Evolutionary conservation across 768 basidiomycete genomes (phyloP), one percentile per base, ranked within the genome.

Genomic region (Rhizopogon sp.): DNA sequence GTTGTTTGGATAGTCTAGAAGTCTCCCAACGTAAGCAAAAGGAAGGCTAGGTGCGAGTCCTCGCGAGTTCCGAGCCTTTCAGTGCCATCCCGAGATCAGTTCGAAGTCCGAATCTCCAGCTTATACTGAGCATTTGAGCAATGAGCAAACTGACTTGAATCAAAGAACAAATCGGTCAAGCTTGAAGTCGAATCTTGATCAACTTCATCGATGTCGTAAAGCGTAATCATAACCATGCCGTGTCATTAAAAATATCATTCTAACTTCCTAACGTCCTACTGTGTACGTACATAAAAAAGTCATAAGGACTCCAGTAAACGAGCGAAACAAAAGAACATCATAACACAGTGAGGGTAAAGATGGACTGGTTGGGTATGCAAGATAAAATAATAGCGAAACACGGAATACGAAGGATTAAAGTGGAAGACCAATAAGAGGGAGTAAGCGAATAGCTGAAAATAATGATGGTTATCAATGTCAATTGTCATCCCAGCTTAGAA

Each of bases 241-340:
- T 46, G 46, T 53, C 52, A 53, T 53, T 53, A 53, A 53, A 53
- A 13, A 53, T 53, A 53, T 28, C n/a, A 46, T 31, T 53, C 20
- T 46, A 53, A 53, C 52, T 33, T 22, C 52, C 52, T 53, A 53
- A 35, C 13, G 44, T 46, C 52, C 52, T 53, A 53, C 52, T 13
- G 35, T 22, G 45, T 35, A 35, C 46, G 33, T 47, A 47, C 46
- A 53, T 53, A 53, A 53, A 53, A 46, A 53, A 33, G 52, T 53
- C 52, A 53, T 53, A 53, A 53, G 31, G 52, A 33, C 17, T 53
- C 28, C 17, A 11, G 31, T 11, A 53, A 53, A 35, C 20, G 44
- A 31, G 22, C 3, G 35, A 37, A 50, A 43, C 52, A 53, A 35
- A 50, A 53, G 25, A 50, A 28, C 31, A 43, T 49, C 42, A 33